Percentiles rank a stretch among this genome's conserved stretches.
These are phyloP conservation scores for Zygnema cylindricum DNA, from an alignment of 139 green algal species.

Conservation along the genomic window DNA sequence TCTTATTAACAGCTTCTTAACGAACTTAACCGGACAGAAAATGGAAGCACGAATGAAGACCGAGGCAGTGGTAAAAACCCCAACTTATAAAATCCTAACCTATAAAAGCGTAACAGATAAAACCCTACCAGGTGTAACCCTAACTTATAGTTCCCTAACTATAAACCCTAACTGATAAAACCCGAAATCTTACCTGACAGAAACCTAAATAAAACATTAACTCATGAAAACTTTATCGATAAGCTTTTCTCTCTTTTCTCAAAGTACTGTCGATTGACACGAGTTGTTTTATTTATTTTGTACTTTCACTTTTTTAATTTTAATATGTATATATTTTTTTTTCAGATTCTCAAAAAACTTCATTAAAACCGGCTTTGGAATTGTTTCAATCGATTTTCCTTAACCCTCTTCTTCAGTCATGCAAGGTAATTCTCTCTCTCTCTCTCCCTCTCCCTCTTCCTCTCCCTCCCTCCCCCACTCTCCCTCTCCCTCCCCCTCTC, in stretches of 20 bases:
- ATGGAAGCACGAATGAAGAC: background rate
- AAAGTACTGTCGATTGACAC: background rate
- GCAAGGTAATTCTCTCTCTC: slow-evolving; percentile 47
- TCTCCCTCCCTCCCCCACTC: background rate
- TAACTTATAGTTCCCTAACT: background rate
- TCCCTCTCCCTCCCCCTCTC: background rate
- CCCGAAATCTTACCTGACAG: background rate
- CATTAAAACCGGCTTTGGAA: slow-evolving; percentile 48
- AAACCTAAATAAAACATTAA: no score
- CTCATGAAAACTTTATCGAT: background rate
- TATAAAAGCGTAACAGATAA: background rate
- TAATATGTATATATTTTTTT: background rate
- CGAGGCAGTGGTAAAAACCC: background rate
- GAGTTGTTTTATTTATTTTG: background rate
- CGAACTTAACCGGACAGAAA: background rate
- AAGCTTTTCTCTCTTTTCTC: background rate
- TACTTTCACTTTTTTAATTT: background rate
- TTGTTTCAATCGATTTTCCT: slow-evolving; percentile 59
- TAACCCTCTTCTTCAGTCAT: slow-evolving; percentile 29
- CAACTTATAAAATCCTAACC: background rate
- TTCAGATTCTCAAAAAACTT: slow-evolving; percentile 47
- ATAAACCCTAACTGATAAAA: background rate
- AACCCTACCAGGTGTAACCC: background rate
- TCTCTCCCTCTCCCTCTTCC: background rate
- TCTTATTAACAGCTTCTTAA: slow-evolving; percentile 19